phyloP scores from a whole-genome alignment of 2,329 filamentous ascomycete genomes.

The Aspergillus texensis region DNA sequence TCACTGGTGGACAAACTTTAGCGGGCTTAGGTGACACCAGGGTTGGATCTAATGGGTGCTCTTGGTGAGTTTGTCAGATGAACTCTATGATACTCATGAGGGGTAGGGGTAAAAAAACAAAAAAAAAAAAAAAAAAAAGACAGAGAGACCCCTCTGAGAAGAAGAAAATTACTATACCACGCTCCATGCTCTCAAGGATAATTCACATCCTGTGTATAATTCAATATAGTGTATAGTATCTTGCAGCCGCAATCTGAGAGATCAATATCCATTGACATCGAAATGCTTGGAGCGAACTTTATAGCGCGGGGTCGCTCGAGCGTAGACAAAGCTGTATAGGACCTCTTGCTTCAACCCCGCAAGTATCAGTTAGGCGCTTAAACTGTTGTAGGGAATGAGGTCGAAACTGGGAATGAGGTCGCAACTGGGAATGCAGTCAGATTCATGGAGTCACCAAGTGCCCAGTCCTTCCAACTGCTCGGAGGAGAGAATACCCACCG shows the following conservation, averaged over 20 bases:
- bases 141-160: not conserved
- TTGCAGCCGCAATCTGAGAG: not conserved
- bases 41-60: not conserved
- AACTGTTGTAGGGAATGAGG: not conserved
- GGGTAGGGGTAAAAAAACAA: not conserved
- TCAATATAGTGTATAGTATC: not conserved
- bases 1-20: conserved; percentile 6
- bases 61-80: not conserved
- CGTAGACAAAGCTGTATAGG: not conserved
- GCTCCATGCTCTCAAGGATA: not conserved
- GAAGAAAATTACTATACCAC: not conserved
- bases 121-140: not conserved
- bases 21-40: not conserved
- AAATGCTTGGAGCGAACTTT: not conserved
- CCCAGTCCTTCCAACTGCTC: not conserved
- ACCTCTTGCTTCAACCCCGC: not conserved
- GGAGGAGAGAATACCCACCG: not conserved
- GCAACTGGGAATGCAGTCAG: not conserved
- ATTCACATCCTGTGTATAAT: not conserved
- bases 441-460: not conserved
- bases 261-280: not conserved
- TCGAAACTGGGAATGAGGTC: not conserved
- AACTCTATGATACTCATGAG: not conserved
- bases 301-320: not conserved
- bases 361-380: not conserved